Base-by-base conservation (phyloP, 1,139 yeast genomes). In the Candida tetrigidarum region DNA sequence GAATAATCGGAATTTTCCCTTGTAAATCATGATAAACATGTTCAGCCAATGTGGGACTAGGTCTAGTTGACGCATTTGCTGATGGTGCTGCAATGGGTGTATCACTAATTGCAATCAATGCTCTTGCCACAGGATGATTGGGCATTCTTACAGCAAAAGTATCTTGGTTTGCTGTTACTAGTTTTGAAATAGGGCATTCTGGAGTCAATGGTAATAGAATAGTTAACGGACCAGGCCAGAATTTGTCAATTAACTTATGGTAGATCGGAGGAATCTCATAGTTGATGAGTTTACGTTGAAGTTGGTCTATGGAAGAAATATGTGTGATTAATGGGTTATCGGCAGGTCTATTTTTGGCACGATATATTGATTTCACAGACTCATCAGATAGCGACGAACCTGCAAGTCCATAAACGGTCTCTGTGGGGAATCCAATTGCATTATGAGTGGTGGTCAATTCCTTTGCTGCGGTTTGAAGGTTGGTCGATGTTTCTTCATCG, bases 201-300 rank as follows among this genome's bases (percentile, higher is more conserved):
- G 62, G 51, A 29, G 71, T 74, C 5, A 85, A 77, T 0, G 97
- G 97, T 27, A 93, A 69, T 43, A 93, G 66, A 35, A 93, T 88
- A 0, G 97, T 91, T 47, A 93, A 69, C 0, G 99, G 99, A 0
- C 99, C 99, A 0, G 99, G 99, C 98, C 98, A 93, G 57, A 87
- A 86, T 50, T 74, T 73, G 1, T 74, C 73, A 5, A 92, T 70
- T 38, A 93, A 69, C 0, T 80, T 76, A 22, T 69, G 66, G 58
- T 93, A 93, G 0, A 84, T 74, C 1, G 66, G 63, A 0, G 98
- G 98, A 9, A 93, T 76, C 28, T 71, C 66, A 41, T 64, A 70
- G 7, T 70, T 59, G 14, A 79, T 75, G 34, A 84, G 67, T 49
- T 69, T 67, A 19, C 88, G 67, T 47, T 81, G 72, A 32, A 93